A percentile compares a stretch with the other conserved stretches of the same genome.
Conservation (phyloP, 345 rosid genomes). For the Euclidium syriacum region DNA sequence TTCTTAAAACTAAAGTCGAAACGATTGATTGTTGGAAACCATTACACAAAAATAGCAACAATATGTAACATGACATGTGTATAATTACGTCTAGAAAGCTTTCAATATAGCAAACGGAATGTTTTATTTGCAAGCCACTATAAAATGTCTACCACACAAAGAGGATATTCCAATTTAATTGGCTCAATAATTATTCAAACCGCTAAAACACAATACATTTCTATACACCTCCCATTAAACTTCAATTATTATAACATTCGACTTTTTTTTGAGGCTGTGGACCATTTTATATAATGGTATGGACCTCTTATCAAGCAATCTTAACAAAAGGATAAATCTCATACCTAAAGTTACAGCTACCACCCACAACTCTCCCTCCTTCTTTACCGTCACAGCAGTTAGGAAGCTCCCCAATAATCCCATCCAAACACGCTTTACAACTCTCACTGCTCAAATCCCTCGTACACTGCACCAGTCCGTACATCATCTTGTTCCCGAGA, state of each 20-base stretch:
- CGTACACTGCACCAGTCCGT: slow-evolving; percentile 62
- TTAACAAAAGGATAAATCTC: slow-evolving; percentile 57
- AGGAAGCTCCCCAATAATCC: slow-evolving; percentile 43
- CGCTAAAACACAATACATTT: background rate
- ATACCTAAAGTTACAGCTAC: slow-evolving; percentile 62
- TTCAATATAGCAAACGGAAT: background rate
- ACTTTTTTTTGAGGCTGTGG: background rate
- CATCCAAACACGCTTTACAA: slow-evolving; percentile 52
- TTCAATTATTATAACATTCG: background rate
- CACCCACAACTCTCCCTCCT: slow-evolving; percentile 55
- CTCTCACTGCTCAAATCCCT: slow-evolving; percentile 41
- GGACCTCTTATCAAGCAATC: background rate
- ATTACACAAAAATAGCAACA: background rate
- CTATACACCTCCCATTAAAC: background rate
- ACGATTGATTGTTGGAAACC: too few relatives aligned
- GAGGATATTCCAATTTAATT: background rate
- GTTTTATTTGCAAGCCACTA: background rate
- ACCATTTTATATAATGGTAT: background rate
- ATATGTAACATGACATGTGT: background rate
- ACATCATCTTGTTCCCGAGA: slow-evolving; percentile 28
- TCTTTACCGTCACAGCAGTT: slow-evolving; percentile 59
- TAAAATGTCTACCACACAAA: background rate
- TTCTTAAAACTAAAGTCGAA: too few relatives aligned
- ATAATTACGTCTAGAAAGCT: background rate
- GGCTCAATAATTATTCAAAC: slow-evolving; percentile 6